Evolutionary conservation across 805 yeast genomes (phyloP).

Genomic region (Yamadazyma sp.): DNA sequence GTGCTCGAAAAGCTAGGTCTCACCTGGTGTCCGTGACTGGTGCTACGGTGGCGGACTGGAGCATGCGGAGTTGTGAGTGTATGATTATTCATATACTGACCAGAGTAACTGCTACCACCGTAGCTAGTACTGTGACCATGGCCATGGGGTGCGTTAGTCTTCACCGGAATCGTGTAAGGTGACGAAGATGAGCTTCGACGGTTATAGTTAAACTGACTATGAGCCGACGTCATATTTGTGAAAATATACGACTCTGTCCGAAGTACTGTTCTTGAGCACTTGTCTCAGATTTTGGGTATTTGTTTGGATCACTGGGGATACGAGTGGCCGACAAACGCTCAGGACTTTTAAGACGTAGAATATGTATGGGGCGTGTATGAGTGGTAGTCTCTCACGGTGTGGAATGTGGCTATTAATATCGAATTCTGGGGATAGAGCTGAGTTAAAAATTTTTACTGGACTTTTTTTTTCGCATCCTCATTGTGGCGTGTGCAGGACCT

Average conservation of each 20-base stretch:
- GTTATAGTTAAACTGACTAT: conserved; percentile 27
- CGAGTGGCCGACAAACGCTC: too few relatives aligned
- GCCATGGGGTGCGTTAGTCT: conserved; percentile 20
- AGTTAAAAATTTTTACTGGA: conserved; percentile 3
- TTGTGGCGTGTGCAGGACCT: conserved; percentile 7
- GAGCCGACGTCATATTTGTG: conserved; percentile 16
- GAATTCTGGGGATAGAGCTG: conserved; percentile 3
- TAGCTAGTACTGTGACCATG: background rate
- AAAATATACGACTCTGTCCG: too few relatives aligned
- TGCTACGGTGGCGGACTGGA: conserved; percentile 9
- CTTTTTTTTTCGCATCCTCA: conserved; percentile 7
- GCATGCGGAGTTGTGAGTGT: conserved; percentile 3
- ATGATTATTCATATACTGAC: too few relatives aligned
- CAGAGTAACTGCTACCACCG: background rate
- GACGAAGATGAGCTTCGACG: conserved; percentile 28
- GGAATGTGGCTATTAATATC: too few relatives aligned
- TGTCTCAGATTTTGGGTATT: conserved; percentile 4
- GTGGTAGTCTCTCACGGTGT: too few relatives aligned
- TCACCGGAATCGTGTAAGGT: conserved; percentile 31
- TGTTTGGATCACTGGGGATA: too few relatives aligned
- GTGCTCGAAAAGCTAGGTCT: background rate
- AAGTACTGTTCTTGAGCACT: too few relatives aligned
- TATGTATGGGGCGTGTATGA: too few relatives aligned
- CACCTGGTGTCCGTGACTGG: conserved; percentile 8
- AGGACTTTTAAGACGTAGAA: too few relatives aligned